A percentile compares a stretch with the other conserved stretches of the same genome.
phyloP scores from a whole-genome alignment of 2,329 filamentous ascomycete genomes.

The Ophioceras dolichostomum region DNA sequence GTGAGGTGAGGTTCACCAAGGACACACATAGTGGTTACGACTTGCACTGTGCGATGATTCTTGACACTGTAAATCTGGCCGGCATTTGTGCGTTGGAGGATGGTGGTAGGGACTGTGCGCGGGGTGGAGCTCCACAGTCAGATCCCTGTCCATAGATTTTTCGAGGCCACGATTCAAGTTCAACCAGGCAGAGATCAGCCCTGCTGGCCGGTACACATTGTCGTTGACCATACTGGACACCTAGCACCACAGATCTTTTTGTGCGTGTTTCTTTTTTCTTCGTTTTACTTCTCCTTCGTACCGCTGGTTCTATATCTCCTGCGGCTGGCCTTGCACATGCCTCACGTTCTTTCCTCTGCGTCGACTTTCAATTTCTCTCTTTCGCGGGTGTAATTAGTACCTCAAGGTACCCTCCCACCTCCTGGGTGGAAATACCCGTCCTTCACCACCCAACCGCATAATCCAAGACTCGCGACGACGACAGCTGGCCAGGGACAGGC shows the following conservation, averaged over 20 bases:
- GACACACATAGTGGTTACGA: too few relatives aligned
- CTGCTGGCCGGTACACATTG: too few relatives aligned
- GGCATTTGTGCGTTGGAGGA: too few relatives aligned
- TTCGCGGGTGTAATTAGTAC: too few relatives aligned
- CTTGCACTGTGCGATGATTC: too few relatives aligned
- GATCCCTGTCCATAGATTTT: conserved; percentile 14
- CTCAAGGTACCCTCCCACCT: background rate
- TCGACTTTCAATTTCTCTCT: background rate
- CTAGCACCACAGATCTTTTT: background rate
- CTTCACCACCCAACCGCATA: background rate
- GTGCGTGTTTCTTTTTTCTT: background rate
- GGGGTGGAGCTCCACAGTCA: conserved; percentile 1
- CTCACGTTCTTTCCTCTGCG: background rate
- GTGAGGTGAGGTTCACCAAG: too few relatives aligned
- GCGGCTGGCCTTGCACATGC: too few relatives aligned
- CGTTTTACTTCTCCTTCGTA: background rate
- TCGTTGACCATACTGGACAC: conserved; percentile 3
- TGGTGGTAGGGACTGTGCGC: too few relatives aligned
- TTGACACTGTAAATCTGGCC: too few relatives aligned
- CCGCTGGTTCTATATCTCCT: background rate
- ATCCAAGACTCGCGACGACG: background rate
- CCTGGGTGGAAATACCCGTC: too few relatives aligned
- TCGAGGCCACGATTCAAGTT: conserved; percentile 23
- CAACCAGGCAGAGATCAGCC: background rate
- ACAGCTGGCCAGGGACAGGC: background rate